Evolutionary conservation across 352 stramenopile genomes (phyloP), one percentile per base, ranked within the genome.

Genomic region (Phytopythium litorale): DNA sequence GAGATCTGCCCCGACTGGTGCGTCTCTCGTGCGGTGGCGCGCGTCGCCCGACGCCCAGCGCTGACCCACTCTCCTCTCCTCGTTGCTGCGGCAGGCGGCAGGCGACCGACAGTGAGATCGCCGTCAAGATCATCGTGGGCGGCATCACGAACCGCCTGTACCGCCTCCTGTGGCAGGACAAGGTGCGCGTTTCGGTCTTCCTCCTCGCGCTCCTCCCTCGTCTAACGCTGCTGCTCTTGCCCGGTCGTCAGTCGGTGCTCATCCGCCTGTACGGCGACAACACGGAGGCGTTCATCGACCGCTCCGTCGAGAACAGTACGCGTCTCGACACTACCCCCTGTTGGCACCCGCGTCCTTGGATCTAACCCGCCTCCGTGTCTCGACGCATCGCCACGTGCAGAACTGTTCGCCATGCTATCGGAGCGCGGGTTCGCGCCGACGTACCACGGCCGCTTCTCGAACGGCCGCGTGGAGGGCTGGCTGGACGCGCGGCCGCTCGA

Each of bases 91-190:
- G 8, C 52, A 88, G 78, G 83, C 72, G 78, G 21, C 48, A 77
- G 62, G 86, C 81, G 7, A 12, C 57, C 19, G 76, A 79, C 33
- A 73, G 84, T 28, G 71, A 92, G 37, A 94, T 96, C 53, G 70
- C 63, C 9, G 79, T 96, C 70, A 93, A 92, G 64, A 91, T 93
- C 68, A 88, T 94, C 52, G 79, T 80, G 49, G 93, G 93, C 48
- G 93, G 93, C 49, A 98, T 98, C 73, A 98, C 93, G 16, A 98
- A 98, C 66, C 80, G 87, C 60, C 83, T 98, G 25, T 98, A 96
- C 76, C 87, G 88, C 23, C 74, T 97, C 58, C 72, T 76, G 25
- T 93, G 76, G 71, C 54, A 75, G 21, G 81, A 88, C 54, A 72
- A 86, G 67, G 76, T 84, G 59, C 58, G 58, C 37, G 43, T 32